These are phyloP conservation scores for Datura wrightii DNA, from an alignment of 257 asterid genomes.

Conservation along the genomic window DNA sequence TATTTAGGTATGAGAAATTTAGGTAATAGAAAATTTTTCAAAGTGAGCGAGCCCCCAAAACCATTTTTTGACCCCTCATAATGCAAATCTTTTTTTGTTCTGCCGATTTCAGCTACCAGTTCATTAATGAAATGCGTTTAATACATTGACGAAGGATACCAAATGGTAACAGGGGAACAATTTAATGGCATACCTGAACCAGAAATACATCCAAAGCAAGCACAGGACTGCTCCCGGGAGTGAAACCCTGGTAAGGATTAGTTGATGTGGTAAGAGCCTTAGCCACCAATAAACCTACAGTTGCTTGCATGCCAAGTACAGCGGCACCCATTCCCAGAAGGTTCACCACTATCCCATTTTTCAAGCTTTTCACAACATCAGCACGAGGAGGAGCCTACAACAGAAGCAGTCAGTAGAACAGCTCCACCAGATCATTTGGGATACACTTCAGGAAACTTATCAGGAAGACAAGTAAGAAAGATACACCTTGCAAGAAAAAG, in stretches of 20 bases:
- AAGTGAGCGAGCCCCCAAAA: not conserved
- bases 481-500: not conserved
- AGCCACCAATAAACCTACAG: constrained; percentile 93
- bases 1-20: not conserved
- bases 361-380: constrained; percentile 85
- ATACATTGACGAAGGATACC: not conserved
- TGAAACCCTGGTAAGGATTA: constrained; percentile 76
- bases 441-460: not conserved
- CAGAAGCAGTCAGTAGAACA: constrained; percentile 17
- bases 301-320: constrained; percentile 92
- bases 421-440: not conserved
- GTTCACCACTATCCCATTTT: constrained; percentile 78
- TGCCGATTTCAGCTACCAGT: not conserved
- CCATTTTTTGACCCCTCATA: not conserved
- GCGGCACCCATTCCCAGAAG: constrained; percentile 96
- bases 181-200: constrained; percentile 74
- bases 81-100: not conserved
- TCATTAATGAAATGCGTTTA: not conserved
- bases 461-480: not conserved
- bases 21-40: not conserved
- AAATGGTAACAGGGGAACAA: not conserved
- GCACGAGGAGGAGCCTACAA: constrained; percentile 98
- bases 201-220: constrained; percentile 95
- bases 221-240: constrained; percentile 83
- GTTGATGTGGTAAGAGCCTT: constrained; percentile 96